phyloP scores from a whole-genome alignment of 305 asterid genomes.

The Solanum chacoense region DNA sequence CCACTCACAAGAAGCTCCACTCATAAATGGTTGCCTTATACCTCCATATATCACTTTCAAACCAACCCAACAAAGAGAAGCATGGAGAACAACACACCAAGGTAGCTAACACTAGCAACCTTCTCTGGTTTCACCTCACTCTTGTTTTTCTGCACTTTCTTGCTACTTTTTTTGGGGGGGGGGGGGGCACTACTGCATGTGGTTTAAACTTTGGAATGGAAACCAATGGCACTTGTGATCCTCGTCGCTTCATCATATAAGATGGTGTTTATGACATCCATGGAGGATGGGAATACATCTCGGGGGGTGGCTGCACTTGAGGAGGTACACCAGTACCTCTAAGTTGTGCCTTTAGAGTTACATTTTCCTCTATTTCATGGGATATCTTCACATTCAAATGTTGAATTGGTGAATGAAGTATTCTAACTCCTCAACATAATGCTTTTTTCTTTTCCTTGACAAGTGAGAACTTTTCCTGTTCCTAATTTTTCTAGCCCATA shows the following conservation, averaged over 20 bases:
- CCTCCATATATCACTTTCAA: slow-evolving; percentile 67
- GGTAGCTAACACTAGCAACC: neutral
- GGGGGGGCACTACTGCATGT: slow-evolving; percentile 11
- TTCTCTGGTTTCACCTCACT: slow-evolving; percentile 23
- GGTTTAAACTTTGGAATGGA: neutral
- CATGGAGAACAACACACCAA: neutral
- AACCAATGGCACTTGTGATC: slow-evolving; percentile 77
- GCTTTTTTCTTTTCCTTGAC: neutral
- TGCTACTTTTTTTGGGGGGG: slow-evolving; percentile 29
- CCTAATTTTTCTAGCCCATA: neutral
- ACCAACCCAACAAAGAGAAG: slow-evolving; percentile 44
- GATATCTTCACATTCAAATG: neutral
- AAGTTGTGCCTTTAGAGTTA: neutral
- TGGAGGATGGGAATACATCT: neutral
- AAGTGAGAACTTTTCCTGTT: neutral
- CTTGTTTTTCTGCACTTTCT: slow-evolving; percentile 55
- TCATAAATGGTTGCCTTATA: neutral
- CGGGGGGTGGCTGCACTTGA: neutral
- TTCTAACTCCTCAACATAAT: neutral
- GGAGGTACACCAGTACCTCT: neutral
- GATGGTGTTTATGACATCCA: slow-evolving; percentile 37
- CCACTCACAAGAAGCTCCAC: neutral
- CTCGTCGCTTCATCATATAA: slow-evolving; percentile 72
- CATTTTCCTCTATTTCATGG: neutral
- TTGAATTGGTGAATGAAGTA: neutral